Conservation (phyloP, 108 stramenopile genomes). For the Stephanodiscus minutulus region DNA sequence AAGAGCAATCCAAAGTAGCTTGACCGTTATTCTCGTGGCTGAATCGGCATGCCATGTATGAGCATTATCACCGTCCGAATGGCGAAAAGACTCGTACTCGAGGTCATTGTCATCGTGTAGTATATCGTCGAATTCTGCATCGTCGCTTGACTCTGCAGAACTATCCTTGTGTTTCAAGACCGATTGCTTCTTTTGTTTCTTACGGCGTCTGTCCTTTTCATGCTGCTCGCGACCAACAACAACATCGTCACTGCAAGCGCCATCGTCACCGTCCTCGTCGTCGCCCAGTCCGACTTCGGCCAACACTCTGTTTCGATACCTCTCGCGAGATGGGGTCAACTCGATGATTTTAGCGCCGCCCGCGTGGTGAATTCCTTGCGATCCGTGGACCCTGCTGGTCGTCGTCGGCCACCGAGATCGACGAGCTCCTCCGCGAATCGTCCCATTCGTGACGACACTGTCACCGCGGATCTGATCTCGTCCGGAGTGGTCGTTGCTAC, state of each 20-base stretch:
- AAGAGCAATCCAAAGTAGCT: conserved; percentile 10
- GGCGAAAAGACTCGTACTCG: conserved; percentile 3
- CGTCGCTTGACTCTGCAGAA: neutral
- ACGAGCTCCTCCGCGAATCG: neutral
- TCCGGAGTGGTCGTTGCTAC: neutral
- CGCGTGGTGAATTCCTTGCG: neutral
- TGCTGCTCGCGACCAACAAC: neutral
- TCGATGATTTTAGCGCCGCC: neutral
- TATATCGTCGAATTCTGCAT: conserved; percentile 19
- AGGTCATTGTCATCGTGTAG: conserved; percentile 11
- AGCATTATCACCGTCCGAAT: conserved; percentile 4
- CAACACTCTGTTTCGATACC: conserved; percentile 13
- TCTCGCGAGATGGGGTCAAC: conserved; percentile 5
- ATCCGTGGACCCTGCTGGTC: neutral
- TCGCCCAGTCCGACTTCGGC: conserved; percentile 21
- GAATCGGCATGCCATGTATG: neutral
- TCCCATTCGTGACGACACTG: neutral
- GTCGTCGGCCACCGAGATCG: neutral
- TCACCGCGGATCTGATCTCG: neutral
- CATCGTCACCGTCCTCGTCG: neutral
- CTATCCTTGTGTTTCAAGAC: neutral
- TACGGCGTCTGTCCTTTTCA: neutral
- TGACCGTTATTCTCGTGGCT: conserved; percentile 2
- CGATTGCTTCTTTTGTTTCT: neutral
- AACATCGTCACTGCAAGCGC: no score